Conservation (phyloP, 2,329 filamentous ascomycete species). For the Tolypocladium ophioglossoides region DNA sequence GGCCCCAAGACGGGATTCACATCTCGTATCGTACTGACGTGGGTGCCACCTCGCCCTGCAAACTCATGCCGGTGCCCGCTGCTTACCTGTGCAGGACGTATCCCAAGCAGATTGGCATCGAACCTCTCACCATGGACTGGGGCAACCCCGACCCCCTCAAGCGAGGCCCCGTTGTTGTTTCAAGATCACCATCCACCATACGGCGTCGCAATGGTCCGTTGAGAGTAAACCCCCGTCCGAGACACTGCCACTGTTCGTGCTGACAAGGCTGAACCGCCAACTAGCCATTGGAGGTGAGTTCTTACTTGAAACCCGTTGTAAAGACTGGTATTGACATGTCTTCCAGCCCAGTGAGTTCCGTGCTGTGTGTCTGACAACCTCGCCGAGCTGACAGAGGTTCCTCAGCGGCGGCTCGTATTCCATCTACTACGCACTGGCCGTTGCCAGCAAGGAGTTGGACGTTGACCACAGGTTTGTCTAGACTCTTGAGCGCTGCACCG, state of each 20-base stretch:
- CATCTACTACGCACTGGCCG: conserved; percentile 87
- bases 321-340: background rate
- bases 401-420: conserved; percentile 75
- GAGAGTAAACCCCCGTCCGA: background rate
- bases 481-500: background rate
- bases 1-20: conserved; percentile 35
- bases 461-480: conserved; percentile 55
- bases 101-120: conserved; percentile 86
- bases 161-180: conserved; percentile 84
- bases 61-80: background rate
- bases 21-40: conserved; percentile 47
- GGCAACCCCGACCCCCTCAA: conserved; percentile 63
- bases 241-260: background rate
- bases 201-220: conserved; percentile 66
- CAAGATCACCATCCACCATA: conserved; percentile 63
- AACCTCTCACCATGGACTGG: conserved; percentile 84
- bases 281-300: conserved; percentile 47
- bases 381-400: background rate
- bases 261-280: conserved; percentile 5
- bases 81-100: conserved; percentile 51
- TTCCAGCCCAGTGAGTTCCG: conserved; percentile 24
- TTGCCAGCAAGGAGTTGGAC: conserved; percentile 82
- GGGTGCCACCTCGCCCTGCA: conserved; percentile 11
- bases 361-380: background rate
- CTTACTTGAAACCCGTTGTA: no score